Base-by-base conservation (phyloP, 164 flowering plant genomes). In the Tetrastigma voinierianum region DNA sequence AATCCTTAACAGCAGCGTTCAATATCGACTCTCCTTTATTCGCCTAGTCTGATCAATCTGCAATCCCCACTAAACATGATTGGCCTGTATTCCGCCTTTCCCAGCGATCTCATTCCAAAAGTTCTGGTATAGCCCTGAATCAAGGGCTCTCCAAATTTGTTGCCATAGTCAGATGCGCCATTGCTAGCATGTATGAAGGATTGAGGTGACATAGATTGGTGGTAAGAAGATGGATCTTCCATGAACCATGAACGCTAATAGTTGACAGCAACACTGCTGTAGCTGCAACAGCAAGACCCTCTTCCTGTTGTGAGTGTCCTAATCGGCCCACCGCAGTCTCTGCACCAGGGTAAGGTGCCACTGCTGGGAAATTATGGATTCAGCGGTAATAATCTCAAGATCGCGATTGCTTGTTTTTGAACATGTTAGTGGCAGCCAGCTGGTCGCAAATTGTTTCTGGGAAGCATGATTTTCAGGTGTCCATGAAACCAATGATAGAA, bases 61-160 rank as follows among this genome's bases (percentile, higher is more conserved):
- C 25, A 74, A 93, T 91, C 2, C 97, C 98, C 98, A 81, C 97
- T 93, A n/a, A 93, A 93, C 97, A 93, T 93, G 40, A 93, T 93
- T 17, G 97, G 97, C 79, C 91, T 93, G 96, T 96, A 91, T 71
- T 93, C 97, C 97, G 81, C 48, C 97, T 85, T 70, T 91, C 93
- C 65, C 98, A 96, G 97, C 97, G 96, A 91, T 61, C 97, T 82
- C 96, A 90, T 91, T 63, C 98, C 98, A 93, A 93, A 93, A 48
- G 96, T 87, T 77, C 97, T 81, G 7, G 89, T 84, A 68, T 83
- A 93, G 9, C 98, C 98, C 73, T 93, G 98, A 81, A 93, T 90
- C 78, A 93, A 71, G 12, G 98, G 98, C 72, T 93, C 97, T 15
- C 98, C 97, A 81, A 93, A 91, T 74, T 93, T 93, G 80, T 93